phyloP scores from a whole-genome alignment of 108 stramenopile species.

The Mediolabrus comicus region DNA sequence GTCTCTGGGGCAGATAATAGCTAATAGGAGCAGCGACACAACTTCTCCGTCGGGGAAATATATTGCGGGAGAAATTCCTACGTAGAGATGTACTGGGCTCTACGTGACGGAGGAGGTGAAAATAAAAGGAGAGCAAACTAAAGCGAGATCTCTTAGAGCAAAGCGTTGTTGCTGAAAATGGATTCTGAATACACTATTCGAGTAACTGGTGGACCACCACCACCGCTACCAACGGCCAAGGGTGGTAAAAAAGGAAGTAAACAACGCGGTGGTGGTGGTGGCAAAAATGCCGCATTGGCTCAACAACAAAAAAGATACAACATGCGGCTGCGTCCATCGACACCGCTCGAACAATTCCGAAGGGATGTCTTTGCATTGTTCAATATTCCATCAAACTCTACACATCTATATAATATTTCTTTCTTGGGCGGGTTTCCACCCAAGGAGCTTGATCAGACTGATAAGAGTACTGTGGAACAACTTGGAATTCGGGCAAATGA shows the following conservation, averaged over 20 bases:
- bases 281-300: neutral
- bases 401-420: conserved; percentile 1
- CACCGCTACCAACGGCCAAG: conserved; percentile 9
- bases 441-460: conserved; percentile 27
- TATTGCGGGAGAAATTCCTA: neutral
- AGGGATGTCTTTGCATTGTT: conserved; percentile 23
- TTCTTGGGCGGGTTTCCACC: conserved; percentile 63
- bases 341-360: conserved; percentile 20
- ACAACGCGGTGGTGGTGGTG: neutral
- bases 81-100: neutral
- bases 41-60: too few species aligned
- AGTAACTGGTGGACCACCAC: conserved; percentile 29
- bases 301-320: conserved; percentile 23
- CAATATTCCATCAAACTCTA: conserved; percentile 11
- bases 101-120: too few species aligned
- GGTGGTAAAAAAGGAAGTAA: neutral
- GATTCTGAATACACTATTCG: conserved; percentile 42
- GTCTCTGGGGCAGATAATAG: too few species aligned
- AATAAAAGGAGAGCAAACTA: too few species aligned
- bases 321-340: conserved; percentile 21
- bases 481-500: conserved; percentile 55
- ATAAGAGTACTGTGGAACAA: conserved; percentile 13
- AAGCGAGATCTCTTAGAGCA: neutral
- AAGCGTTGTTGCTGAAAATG: too few species aligned
- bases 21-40: too few species aligned